Evolutionary conservation across 2,329 filamentous ascomycete genomes (phyloP).

Genomic region (Coleophoma eucalyptorum): DNA sequence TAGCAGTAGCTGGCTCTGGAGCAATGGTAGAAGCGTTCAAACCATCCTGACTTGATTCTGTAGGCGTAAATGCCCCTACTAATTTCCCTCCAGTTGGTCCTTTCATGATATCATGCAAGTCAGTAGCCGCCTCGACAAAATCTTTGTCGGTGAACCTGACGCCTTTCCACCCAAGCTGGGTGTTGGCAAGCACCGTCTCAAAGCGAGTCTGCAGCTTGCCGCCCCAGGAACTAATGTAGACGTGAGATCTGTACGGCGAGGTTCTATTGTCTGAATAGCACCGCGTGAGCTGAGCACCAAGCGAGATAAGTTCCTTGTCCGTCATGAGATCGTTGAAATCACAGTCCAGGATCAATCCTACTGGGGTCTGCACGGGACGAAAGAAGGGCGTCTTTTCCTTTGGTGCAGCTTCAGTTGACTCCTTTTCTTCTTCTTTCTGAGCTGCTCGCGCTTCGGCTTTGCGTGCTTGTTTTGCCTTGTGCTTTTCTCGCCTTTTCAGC

Average conservation of each 20-base stretch:
- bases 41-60: background rate
- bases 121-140: slow-evolving; percentile 64
- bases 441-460: slow-evolving; percentile 41
- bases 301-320: slow-evolving; percentile 78
- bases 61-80: slow-evolving; percentile 37
- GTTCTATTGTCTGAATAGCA: slow-evolving; percentile 85
- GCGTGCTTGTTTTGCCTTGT: slow-evolving; percentile 44
- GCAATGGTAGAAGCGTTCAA: background rate
- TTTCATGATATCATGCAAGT: slow-evolving; percentile 66
- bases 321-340: slow-evolving; percentile 88
- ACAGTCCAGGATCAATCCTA: slow-evolving; percentile 85
- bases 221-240: slow-evolving; percentile 76
- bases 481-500: slow-evolving; percentile 47
- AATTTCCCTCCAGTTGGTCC: slow-evolving; percentile 50
- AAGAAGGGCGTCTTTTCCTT: slow-evolving; percentile 6
- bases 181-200: slow-evolving; percentile 66
- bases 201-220: slow-evolving; percentile 75
- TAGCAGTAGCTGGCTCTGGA: background rate
- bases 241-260: slow-evolving; percentile 62
- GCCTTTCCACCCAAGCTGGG: slow-evolving; percentile 77
- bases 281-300: slow-evolving; percentile 79
- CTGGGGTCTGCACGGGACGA: slow-evolving; percentile 56
- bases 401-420: slow-evolving; percentile 17
- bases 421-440: slow-evolving; percentile 35
- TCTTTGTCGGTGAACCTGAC: slow-evolving; percentile 71